phyloP scores from a whole-genome alignment of 371 early-diverging fungal genomes.

The Zychaea mexicana region DNA sequence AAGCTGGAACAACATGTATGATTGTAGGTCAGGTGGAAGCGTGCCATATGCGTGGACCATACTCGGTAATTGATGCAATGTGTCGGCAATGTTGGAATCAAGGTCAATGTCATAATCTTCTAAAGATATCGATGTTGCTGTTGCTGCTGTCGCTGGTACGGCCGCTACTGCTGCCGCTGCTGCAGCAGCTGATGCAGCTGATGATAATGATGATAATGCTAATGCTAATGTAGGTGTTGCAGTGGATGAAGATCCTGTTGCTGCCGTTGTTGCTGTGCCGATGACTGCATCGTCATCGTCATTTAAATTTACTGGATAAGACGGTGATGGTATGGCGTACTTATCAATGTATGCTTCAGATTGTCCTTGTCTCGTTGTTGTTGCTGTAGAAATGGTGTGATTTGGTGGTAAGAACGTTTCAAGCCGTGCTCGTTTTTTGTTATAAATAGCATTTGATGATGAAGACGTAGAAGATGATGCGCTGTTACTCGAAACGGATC shows the following conservation, averaged over 20 bases:
- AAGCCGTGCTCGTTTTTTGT: constrained; percentile 9
- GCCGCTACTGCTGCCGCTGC: neutral
- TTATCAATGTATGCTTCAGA: constrained; percentile 11
- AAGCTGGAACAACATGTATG: constrained; percentile 44
- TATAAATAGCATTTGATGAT: neutral
- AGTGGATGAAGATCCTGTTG: neutral
- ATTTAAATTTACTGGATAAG: constrained; percentile 4
- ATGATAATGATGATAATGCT: too few relatives aligned
- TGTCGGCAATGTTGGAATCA: neutral
- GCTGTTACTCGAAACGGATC: neutral
- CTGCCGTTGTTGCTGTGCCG: neutral
- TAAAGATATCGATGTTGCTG: neutral
- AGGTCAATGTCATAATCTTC: neutral
- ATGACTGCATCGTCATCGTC: constrained; percentile 4
- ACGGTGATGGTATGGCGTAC: constrained; percentile 19
- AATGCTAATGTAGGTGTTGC: neutral
- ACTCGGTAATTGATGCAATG: constrained; percentile 18
- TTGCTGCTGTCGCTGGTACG: neutral
- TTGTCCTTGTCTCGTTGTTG: neutral
- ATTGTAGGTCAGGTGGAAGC: constrained; percentile 32
- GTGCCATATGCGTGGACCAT: constrained; percentile 39
- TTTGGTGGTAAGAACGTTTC: neutral
- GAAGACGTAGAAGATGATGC: constrained; percentile 2
- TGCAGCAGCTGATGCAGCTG: neutral
- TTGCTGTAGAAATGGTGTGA: neutral